phyloP scores from a whole-genome alignment of 768 basidiomycete species.

The Naematelia aurantialba region DNA sequence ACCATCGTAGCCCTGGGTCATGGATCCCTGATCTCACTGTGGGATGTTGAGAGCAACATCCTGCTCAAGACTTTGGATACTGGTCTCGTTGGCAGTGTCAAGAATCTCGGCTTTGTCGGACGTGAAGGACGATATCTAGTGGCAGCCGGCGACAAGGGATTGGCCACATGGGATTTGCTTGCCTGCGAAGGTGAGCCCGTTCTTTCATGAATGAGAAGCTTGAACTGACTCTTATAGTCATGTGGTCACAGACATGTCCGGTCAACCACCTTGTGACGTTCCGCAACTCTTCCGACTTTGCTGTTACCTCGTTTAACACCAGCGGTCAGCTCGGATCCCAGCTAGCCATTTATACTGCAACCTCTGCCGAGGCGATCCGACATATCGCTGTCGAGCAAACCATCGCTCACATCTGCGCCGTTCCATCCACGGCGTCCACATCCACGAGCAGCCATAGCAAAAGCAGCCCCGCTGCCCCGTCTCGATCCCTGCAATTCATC shows the following conservation, averaged over 20 bases:
- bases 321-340: background rate
- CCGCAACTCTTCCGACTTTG: background rate
- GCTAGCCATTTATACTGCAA: background rate
- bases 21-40: conserved; percentile 66
- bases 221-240: conserved; percentile 12
- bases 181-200: conserved; percentile 45
- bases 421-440: background rate
- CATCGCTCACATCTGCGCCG: background rate
- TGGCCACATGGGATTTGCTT: conserved; percentile 51
- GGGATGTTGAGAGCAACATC: conserved; percentile 63
- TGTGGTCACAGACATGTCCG: conserved; percentile 4
- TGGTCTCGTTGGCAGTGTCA: conserved; percentile 55
- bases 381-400: background rate
- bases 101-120: conserved; percentile 64
- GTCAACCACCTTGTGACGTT: background rate
- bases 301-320: background rate
- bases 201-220: background rate
- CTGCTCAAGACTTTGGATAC: conserved; percentile 61
- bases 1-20: conserved; percentile 76
- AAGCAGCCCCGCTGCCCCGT: background rate
- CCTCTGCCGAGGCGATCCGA: conserved; percentile 1
- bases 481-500: conserved; percentile 15
- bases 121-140: conserved; percentile 67
- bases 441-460: too few species aligned
- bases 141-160: conserved; percentile 48